Percentiles rank a stretch among this genome's conserved stretches.
These are phyloP conservation scores for Ustulina deusta DNA, from an alignment of 2,329 filamentous ascomycete species.

Conservation along the genomic window DNA sequence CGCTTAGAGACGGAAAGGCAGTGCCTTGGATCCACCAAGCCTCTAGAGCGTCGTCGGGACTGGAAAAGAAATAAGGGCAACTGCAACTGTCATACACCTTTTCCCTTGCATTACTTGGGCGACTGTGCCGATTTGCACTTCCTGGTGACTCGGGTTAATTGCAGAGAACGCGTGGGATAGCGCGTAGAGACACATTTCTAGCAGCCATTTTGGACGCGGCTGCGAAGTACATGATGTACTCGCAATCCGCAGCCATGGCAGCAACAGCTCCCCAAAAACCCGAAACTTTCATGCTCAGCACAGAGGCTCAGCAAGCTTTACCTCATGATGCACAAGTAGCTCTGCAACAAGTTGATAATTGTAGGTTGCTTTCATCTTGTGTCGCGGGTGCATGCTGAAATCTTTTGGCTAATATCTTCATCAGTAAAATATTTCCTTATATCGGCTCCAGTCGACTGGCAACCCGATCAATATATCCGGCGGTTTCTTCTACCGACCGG, in stretches of 20 bases:
- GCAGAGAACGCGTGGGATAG: constrained; percentile 20
- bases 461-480: constrained; percentile 94
- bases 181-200: constrained; percentile 21
- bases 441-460: constrained; percentile 98
- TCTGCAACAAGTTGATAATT: constrained; percentile 96
- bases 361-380: constrained; percentile 66
- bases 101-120: constrained; percentile 38
- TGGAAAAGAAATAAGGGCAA: constrained; percentile 37
- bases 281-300: constrained; percentile 98
- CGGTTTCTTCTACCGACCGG: constrained; percentile 95
- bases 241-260: constrained; percentile 85
- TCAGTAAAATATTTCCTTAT: constrained; percentile 99
- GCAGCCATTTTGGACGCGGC: constrained; percentile 38
- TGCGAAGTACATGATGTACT: constrained; percentile 72
- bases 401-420: constrained; percentile 41
- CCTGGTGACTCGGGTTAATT: constrained; percentile 18
- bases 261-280: constrained; percentile 88
- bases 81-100: constrained; percentile 38
- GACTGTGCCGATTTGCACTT: constrained; percentile 29
- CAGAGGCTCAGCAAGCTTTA: constrained; percentile 94
- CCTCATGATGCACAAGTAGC: constrained; percentile 97
- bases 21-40: constrained; percentile 43
- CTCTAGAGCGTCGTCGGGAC: constrained; percentile 24
- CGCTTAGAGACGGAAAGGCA: constrained; percentile 43
- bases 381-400: not conserved